phyloP scores from a whole-genome alignment of 805 yeast genomes.

The Brettanomyces nanus region DNA sequence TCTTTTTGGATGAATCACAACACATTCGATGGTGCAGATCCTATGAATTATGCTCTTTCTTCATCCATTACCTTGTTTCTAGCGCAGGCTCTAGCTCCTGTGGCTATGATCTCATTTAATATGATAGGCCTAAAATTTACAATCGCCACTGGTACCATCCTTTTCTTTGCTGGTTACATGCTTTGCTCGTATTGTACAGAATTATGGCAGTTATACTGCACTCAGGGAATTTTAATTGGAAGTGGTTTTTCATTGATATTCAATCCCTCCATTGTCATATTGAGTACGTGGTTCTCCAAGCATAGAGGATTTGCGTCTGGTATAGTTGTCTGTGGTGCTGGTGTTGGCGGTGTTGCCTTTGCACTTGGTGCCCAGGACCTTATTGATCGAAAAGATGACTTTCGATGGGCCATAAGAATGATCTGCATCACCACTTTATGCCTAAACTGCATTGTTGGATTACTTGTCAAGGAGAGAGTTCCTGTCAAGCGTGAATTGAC shows the following conservation, averaged over 20 bases:
- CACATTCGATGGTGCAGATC: slow-evolving; percentile 42
- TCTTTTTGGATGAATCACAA: slow-evolving; percentile 41
- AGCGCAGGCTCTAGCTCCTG: slow-evolving; percentile 18
- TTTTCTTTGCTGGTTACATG: slow-evolving; percentile 40
- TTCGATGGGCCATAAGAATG: slow-evolving; percentile 36
- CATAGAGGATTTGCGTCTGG: slow-evolving; percentile 35
- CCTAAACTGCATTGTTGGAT: slow-evolving; percentile 30
- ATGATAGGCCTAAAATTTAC: slow-evolving; percentile 14
- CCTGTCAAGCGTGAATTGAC: slow-evolving; percentile 11
- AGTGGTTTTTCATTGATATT: slow-evolving; percentile 41
- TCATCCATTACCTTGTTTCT: slow-evolving; percentile 35
- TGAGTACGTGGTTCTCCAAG: slow-evolving; percentile 49
- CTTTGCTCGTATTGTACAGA: slow-evolving; percentile 44
- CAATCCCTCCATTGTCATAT: slow-evolving; percentile 39
- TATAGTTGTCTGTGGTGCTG: slow-evolving; percentile 32
- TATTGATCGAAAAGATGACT: slow-evolving; percentile 31
- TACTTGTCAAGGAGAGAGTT: slow-evolving; percentile 38
- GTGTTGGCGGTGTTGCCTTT: slow-evolving; percentile 33
- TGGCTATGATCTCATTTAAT: slow-evolving; percentile 12
- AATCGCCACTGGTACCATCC: slow-evolving; percentile 28
- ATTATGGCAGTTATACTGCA: slow-evolving; percentile 41
- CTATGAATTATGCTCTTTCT: slow-evolving; percentile 49
- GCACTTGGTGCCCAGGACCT: slow-evolving; percentile 29
- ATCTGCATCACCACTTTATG: slow-evolving; percentile 33
- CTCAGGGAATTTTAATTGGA: slow-evolving; percentile 48